Evolutionary conservation across 495 filamentous ascomycete genomes (phyloP), one percentile per base, ranked within the genome.

Genomic region (Daldinia decipiens): DNA sequence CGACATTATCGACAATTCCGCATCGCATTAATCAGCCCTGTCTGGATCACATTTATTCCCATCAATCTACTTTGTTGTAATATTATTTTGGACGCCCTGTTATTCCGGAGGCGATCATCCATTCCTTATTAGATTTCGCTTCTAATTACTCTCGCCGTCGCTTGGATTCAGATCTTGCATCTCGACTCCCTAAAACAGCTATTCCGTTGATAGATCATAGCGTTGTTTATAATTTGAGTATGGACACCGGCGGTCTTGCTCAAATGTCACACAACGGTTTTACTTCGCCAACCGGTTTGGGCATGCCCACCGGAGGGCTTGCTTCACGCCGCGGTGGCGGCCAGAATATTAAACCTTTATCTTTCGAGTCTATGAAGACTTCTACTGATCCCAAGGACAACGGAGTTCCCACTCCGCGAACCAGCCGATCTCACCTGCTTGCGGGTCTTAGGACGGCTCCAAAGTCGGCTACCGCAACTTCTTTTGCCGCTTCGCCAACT

Each of bases 221-320:
- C 11, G 50, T 61, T 65, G 74, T 19, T n/a, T 60, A 68, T 74
- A 76, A 67, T 71, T 81, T 90, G 92, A 93, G 91, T 87, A 95
- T 97, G 89, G 91, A 97, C 94, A 89, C 94, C 87, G 95, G 94
- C 87, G 93, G 94, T 94, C 93, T 97, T 86, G 91, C 95, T 94
- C 95, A 97, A 86, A 98, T 99, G 96, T 91, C 93, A 80, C 96
- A 95, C 87, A 91, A 92, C 83, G 87, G 86, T 79, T 91, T 88
- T 78, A 83, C 87, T 76, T 85, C 87, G 79, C 84, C 86, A 79
- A 85, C 87, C 82, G 89, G 88, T 78, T 82, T 95, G 75, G 91
- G 90, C 65, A 88, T 91, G 78, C 90, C 93, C 17, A 82, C 86
- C 68, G 90, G 91, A 68, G 91, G 92, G 67, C 91, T 97, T 76